phyloP scores from a whole-genome alignment of 192 early-diverging fungal species.

The Chytriomyces confervae region DNA sequence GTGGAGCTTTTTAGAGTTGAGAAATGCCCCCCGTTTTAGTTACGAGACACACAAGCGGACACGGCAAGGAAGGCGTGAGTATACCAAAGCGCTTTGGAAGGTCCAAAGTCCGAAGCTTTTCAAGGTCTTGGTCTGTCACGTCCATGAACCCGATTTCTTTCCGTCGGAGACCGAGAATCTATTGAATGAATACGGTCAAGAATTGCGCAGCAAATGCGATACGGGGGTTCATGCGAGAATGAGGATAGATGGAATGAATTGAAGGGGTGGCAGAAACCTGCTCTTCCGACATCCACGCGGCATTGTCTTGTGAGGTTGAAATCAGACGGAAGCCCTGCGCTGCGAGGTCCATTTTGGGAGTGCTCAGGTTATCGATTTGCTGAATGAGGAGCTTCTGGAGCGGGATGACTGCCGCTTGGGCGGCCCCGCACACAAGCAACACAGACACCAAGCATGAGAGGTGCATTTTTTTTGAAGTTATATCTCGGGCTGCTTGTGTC shows the following conservation, averaged over 20 bases:
- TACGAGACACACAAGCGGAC: background rate
- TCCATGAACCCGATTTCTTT: constrained; percentile 82
- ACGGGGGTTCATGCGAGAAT: background rate
- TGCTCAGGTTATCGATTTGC: constrained; percentile 18
- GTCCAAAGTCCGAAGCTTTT: constrained; percentile 9
- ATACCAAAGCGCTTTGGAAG: constrained; percentile 27
- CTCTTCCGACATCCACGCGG: constrained; percentile 43
- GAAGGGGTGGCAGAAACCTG: background rate
- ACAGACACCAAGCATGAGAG: background rate
- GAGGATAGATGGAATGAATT: too few relatives aligned
- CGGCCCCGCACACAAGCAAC: background rate
- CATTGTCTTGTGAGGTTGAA: constrained; percentile 25
- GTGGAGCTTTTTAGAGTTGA: constrained; percentile 46
- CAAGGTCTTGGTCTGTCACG: constrained; percentile 75
- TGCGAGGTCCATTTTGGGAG: background rate
- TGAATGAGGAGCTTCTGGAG: constrained; percentile 31
- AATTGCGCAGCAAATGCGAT: background rate
- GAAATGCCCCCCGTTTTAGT: background rate
- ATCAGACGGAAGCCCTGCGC: constrained; percentile 44
- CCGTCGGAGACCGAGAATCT: constrained; percentile 75
- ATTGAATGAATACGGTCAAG: background rate
- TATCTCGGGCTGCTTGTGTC: too few relatives aligned
- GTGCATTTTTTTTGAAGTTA: background rate
- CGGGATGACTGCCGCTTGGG: constrained; percentile 15
- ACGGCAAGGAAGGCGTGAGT: background rate